Percentiles rank a stretch among this genome's conserved stretches.
These are phyloP conservation scores for Nicotiana noctiflora DNA, from an alignment of 257 asterid genomes.

Conservation along the genomic window DNA sequence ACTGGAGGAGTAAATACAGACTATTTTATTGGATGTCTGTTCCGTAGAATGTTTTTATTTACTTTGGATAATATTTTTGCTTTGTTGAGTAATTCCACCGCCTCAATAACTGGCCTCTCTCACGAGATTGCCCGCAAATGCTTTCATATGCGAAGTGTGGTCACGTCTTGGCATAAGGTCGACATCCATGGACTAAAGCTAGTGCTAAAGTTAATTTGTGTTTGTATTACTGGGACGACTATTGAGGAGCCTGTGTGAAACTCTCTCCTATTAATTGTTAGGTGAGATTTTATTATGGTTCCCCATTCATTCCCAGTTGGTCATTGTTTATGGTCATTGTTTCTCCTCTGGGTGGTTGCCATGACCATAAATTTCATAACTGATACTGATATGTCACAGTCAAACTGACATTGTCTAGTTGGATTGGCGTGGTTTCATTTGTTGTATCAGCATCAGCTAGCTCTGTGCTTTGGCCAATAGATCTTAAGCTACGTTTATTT, in stretches of 20 bases:
- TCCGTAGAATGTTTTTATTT: not conserved
- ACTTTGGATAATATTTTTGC: not conserved
- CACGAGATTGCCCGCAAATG: not conserved
- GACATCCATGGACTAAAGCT: not conserved
- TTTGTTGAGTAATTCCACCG: not conserved
- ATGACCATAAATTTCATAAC: no score
- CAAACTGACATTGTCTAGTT: no score
- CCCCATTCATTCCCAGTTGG: no score
- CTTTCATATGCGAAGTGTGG: not conserved
- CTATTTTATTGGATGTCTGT: not conserved
- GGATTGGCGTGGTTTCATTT: no score
- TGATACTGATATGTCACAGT: no score
- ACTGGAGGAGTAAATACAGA: not conserved
- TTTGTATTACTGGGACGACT: not conserved
- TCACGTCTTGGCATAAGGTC: not conserved
- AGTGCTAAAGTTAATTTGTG: not conserved
- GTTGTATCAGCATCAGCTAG: no score
- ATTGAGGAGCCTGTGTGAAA: not conserved
- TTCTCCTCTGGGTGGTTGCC: no score
- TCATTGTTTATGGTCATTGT: no score
- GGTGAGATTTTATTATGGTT: not conserved
- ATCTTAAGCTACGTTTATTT: no score
- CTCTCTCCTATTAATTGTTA: not conserved
- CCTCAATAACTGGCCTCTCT: not conserved
- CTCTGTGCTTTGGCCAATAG: no score